Evolutionary conservation across 495 filamentous ascomycete species (phyloP).

Genomic region (Geopyxis carbonaria): DNA sequence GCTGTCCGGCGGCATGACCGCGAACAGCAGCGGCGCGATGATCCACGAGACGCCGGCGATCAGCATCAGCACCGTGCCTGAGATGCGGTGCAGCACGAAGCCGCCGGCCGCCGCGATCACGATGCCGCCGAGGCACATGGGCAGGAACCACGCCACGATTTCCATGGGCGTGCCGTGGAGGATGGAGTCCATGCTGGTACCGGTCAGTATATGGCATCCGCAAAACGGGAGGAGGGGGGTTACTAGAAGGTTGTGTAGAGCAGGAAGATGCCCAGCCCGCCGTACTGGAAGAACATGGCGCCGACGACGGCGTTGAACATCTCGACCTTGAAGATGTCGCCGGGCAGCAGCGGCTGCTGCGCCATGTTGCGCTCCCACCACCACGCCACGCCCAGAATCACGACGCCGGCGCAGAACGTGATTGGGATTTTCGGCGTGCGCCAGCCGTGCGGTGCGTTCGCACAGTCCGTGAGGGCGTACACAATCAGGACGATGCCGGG

Average conservation of each 20-base stretch:
- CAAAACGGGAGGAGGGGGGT: constrained; percentile 28
- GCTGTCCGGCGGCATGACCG: constrained; percentile 43
- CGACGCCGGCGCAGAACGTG: constrained; percentile 40
- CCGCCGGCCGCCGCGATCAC: constrained; percentile 56
- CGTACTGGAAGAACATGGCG: constrained; percentile 59
- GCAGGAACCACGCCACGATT: constrained; percentile 61
- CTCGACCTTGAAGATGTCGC: constrained; percentile 54
- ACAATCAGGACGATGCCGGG: constrained; percentile 53
- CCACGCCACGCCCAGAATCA: constrained; percentile 39
- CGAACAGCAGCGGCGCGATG: constrained; percentile 50
- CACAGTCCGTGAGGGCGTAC: constrained; percentile 61
- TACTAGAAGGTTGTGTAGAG: constrained; percentile 70
- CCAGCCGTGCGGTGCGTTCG: constrained; percentile 54
- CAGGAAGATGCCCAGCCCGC: constrained; percentile 56
- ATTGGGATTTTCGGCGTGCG: constrained; percentile 52
- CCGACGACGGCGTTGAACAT: constrained; percentile 51
- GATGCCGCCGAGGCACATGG: constrained; percentile 59
- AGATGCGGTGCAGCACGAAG: constrained; percentile 56
- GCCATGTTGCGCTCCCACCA: constrained; percentile 70
- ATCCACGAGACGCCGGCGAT: constrained; percentile 51
- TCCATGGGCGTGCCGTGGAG: constrained; percentile 48
- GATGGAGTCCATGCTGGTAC: constrained; percentile 42
- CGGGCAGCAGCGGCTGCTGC: constrained; percentile 52
- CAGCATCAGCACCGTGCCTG: constrained; percentile 52
- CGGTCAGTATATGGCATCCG: not conserved